Base-by-base conservation (phyloP, 192 early-diverging fungal species). In the Coemansia erecta region DNA sequence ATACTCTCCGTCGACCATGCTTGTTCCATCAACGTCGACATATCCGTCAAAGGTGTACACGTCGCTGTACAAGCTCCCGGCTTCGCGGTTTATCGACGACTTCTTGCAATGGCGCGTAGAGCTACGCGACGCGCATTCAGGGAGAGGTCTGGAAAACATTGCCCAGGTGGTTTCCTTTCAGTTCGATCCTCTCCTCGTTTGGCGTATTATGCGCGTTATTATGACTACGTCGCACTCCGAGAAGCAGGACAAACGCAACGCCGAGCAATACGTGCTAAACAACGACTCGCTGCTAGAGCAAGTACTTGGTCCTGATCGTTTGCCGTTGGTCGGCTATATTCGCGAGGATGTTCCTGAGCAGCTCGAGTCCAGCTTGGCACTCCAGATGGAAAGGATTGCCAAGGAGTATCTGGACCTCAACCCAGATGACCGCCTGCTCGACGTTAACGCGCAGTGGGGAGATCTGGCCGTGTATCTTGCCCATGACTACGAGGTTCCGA, bases 11-110 rank as follows among this genome's bases (percentile, higher is more conserved):
- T 66, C 70, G 12, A 17, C 63, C 7, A 48, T 79, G 6, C 66
- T 81, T 46, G 73, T 81, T 14, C 80, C 80, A 9, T 73, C 80
- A 4, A 77, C 80, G 0, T 81, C 80, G 11, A 73, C 70, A 5
- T 81, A 81, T 43, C 80, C 73, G 26, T 72, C 73, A 14, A 50
- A 46, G 48, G 26, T 41, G 2, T 81, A 81, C 67, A 77, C 80
- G n/a, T 56, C 53, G 8, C 60, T 60, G 8, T 45, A 55, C 63
- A 76, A 70, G 47, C 54, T 81, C 9, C 59, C 73, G 7, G 70
- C 54, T 2, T 67, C 69, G 39, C 61, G 58, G 56, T 67, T 81
- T 21, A 59, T 81, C 50, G 57, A 61, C 50, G 80, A 81, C 53
- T 70, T 81, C 48, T 47, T 81, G 17, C 52, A 58, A 13, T 70